Conservation (phyloP, 2,329 filamentous ascomycete genomes). For the Cercospora sesami region DNA sequence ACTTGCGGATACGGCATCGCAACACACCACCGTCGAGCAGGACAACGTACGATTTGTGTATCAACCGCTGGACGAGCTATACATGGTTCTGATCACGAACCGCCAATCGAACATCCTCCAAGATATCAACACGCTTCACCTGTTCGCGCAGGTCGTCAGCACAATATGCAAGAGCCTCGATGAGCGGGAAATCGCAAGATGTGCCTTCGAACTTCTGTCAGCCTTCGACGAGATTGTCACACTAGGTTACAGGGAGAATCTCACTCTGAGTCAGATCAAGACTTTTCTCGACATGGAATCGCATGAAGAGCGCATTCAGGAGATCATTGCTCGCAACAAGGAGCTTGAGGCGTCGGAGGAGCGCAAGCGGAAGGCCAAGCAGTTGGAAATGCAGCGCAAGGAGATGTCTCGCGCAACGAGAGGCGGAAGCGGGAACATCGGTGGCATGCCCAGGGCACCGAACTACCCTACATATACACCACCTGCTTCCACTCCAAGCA, state of each 20-base stretch:
- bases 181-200: conserved; percentile 89
- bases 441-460: conserved; percentile 67
- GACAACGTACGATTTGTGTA: conserved; percentile 99
- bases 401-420: conserved; percentile 80
- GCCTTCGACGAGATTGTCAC: conserved; percentile 98
- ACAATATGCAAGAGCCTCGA: conserved; percentile 95
- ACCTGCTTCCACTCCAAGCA: conserved; percentile 76
- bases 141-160: conserved; percentile 95
- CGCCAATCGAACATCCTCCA: conserved; percentile 98
- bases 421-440: conserved; percentile 32
- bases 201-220: conserved; percentile 93
- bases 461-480: conserved; percentile 88
- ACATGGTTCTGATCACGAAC: conserved; percentile 99
- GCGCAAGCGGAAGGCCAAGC: conserved; percentile 97
- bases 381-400: conserved; percentile 97
- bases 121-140: conserved; percentile 96
- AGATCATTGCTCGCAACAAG: conserved; percentile 96
- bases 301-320: conserved; percentile 97
- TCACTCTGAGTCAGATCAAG: conserved; percentile 96
- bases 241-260: conserved; percentile 90
- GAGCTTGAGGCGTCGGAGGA: conserved; percentile 97
- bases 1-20: conserved; percentile 90
- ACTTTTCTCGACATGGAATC: conserved; percentile 99
- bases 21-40: conserved; percentile 97
- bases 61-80: conserved; percentile 97